phyloP scores from a whole-genome alignment of 2,329 filamentous ascomycete species.

The Ophiostoma piceae region DNA sequence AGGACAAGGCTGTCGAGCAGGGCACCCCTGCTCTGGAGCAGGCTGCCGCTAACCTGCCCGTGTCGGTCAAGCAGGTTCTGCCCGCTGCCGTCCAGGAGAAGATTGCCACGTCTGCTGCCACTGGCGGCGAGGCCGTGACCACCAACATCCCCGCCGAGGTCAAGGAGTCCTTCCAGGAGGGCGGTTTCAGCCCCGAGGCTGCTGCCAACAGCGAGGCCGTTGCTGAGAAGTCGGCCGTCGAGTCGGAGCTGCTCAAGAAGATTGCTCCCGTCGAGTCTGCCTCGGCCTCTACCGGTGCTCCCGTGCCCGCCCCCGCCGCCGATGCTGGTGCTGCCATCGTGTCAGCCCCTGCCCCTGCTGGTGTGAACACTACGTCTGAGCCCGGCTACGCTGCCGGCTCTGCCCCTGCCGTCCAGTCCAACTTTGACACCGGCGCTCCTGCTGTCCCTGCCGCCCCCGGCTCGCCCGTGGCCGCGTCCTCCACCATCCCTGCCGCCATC shows the following conservation, averaged over 20 bases:
- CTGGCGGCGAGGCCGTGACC: conserved; percentile 40
- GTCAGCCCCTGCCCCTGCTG: conserved; percentile 22
- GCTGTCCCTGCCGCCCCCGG: conserved; percentile 24
- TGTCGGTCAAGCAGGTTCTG: conserved; percentile 48
- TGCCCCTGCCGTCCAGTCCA: conserved; percentile 20
- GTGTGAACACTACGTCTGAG: conserved; percentile 19
- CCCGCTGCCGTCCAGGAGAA: conserved; percentile 47
- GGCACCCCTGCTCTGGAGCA: conserved; percentile 20
- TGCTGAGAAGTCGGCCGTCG: conserved; percentile 67
- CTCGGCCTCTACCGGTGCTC: conserved; percentile 24
- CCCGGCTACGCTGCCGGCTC: conserved; percentile 32
- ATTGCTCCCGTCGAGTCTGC: conserved; percentile 33
- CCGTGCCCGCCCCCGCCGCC: conserved; percentile 25
- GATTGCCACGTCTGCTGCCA: conserved; percentile 40
- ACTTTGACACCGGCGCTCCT: conserved; percentile 21
- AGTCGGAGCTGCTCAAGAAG: conserved; percentile 66
- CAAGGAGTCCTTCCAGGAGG: conserved; percentile 52
- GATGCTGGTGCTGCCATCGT: conserved; percentile 22
- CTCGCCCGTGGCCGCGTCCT: background rate
- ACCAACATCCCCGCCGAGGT: conserved; percentile 52
- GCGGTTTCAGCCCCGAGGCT: conserved; percentile 64
- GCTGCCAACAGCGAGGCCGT: conserved; percentile 63
- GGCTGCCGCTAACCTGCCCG: conserved; percentile 43
- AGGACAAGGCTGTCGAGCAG: conserved; percentile 40
- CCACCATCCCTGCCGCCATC: background rate